Conservation (phyloP, 2,329 filamentous ascomycete genomes). For the Epichloe amarillans region DNA sequence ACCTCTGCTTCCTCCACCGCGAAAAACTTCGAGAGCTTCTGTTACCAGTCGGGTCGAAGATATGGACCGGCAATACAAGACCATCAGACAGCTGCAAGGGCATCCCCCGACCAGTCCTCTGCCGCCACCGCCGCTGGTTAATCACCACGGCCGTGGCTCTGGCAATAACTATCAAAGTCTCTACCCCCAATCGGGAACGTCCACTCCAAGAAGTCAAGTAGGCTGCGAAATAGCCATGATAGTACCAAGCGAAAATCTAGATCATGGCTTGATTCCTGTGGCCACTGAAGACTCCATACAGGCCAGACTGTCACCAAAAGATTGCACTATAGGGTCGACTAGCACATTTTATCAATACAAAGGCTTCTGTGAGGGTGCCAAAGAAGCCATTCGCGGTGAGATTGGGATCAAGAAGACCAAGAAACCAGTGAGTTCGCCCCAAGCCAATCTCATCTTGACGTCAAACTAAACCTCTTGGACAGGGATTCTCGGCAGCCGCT, state of each 20-base stretch:
- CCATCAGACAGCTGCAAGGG: background rate
- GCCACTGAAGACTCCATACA: slow-evolving; percentile 2
- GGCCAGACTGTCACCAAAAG: slow-evolving; percentile 7
- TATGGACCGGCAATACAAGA: slow-evolving; percentile 6
- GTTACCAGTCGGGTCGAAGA: slow-evolving; percentile 3
- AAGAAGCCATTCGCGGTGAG: slow-evolving; percentile 33
- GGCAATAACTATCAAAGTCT: background rate
- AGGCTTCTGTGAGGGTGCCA: slow-evolving; percentile 42
- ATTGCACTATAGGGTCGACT: slow-evolving; percentile 28
- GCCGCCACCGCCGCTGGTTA: background rate
- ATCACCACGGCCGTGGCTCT: background rate
- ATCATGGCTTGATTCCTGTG: slow-evolving; percentile 12
- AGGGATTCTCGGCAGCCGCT: slow-evolving; percentile 29
- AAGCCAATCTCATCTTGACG: background rate
- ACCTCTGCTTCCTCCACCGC: background rate
- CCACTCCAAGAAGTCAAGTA: background rate
- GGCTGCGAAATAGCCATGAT: slow-evolving; percentile 1
- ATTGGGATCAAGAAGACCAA: slow-evolving; percentile 37
- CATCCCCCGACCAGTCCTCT: background rate
- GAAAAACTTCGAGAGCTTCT: background rate
- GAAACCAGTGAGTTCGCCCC: slow-evolving; percentile 25
- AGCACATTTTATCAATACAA: slow-evolving; percentile 41
- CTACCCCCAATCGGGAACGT: background rate
- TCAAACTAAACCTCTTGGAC: slow-evolving; percentile 1
- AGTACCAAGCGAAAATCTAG: slow-evolving; percentile 2